These are phyloP conservation scores for Tolypocladium album DNA, from an alignment of 2,329 filamentous ascomycete genomes.

Conservation along the genomic window DNA sequence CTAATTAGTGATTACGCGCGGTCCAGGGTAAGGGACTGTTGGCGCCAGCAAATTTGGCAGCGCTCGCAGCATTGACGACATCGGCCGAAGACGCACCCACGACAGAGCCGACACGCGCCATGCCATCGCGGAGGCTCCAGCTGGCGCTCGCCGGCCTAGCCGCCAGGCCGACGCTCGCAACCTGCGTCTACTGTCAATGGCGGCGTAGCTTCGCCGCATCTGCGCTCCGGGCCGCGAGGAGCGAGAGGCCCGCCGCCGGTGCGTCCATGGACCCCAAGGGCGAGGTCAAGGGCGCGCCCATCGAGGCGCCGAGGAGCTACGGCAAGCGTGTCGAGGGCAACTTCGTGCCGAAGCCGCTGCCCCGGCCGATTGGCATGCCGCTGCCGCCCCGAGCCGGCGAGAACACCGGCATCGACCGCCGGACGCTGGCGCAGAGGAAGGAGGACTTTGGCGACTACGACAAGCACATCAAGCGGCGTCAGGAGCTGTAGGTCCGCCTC, in stretches of 20 bases:
- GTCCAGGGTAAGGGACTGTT: not conserved
- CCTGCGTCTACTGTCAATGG: conserved; percentile 41
- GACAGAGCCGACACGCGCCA: conserved; percentile 6
- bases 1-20: not conserved
- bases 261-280: conserved; percentile 25
- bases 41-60: not conserved
- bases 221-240: conserved; percentile 17
- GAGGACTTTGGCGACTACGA: conserved; percentile 79
- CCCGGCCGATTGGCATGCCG: conserved; percentile 72
- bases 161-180: conserved; percentile 18
- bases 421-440: conserved; percentile 56
- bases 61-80: not conserved
- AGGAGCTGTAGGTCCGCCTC: conserved; percentile 51
- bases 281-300: conserved; percentile 33
- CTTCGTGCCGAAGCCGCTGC: conserved; percentile 49
- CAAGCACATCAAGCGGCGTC: conserved; percentile 67
- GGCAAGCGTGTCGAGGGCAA: conserved; percentile 39
- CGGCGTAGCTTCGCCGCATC: conserved; percentile 36
- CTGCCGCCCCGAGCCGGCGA: conserved; percentile 65
- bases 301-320: conserved; percentile 48
- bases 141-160: conserved; percentile 15
- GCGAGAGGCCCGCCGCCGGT: conserved; percentile 23
- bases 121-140: conserved; percentile 21
- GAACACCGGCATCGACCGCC: conserved; percentile 66
- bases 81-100: not conserved